Conservation (phyloP, 2,329 filamentous ascomycete genomes). For the Colletotrichum tabaci region DNA sequence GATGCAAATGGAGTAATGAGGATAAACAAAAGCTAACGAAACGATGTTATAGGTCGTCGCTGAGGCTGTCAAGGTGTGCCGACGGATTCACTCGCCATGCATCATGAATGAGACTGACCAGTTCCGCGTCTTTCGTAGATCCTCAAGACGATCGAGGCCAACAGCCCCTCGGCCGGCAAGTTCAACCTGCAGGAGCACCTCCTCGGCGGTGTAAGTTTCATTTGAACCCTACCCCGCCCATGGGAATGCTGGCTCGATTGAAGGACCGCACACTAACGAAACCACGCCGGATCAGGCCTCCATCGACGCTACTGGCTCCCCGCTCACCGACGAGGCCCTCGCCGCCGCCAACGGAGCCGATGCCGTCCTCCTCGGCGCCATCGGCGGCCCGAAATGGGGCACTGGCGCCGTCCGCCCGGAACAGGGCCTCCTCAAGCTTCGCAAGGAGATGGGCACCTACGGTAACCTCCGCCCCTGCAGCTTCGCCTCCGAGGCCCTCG, state of each 20-base stretch:
- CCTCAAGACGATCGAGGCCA: slow-evolving; percentile 83
- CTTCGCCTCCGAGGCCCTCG: slow-evolving; percentile 90
- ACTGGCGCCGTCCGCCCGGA: slow-evolving; percentile 90
- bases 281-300: slow-evolving; percentile 73
- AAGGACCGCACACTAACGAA: background rate
- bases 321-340: slow-evolving; percentile 88
- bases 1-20: slow-evolving; percentile 16
- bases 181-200: slow-evolving; percentile 94
- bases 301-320: slow-evolving; percentile 84
- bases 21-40: slow-evolving; percentile 26
- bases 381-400: slow-evolving; percentile 97
- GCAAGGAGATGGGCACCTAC: slow-evolving; percentile 94
- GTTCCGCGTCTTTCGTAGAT: slow-evolving; percentile 65
- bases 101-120: slow-evolving; percentile 28
- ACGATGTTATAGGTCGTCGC: slow-evolving; percentile 73
- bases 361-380: slow-evolving; percentile 92
- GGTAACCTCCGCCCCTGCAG: slow-evolving; percentile 97
- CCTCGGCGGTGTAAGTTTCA: slow-evolving; percentile 85
- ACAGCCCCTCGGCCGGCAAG: slow-evolving; percentile 76
- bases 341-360: slow-evolving; percentile 86
- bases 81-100: background rate
- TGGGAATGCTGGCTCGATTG: background rate
- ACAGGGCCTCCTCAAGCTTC: slow-evolving; percentile 90
- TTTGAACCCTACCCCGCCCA: background rate
- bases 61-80: slow-evolving; percentile 85